Evolutionary conservation across 2,329 filamentous ascomycete genomes (phyloP), one percentile per base, ranked within the genome.

Genomic region (Sarocladium oryzae): DNA sequence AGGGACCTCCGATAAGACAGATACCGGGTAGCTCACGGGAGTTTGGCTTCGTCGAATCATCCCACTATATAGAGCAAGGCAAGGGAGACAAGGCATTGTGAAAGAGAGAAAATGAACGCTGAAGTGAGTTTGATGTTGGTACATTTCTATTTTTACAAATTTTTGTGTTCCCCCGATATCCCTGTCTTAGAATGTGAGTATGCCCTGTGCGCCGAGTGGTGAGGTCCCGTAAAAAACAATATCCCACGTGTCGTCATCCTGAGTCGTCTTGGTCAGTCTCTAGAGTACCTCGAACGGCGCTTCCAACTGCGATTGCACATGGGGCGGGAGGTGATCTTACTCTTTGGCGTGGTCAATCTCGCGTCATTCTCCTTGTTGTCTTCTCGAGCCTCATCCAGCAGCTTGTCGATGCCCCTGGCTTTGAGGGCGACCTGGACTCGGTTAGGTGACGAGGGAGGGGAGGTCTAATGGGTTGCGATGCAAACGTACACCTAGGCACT

Each of bases 381-480:
- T 58, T 93, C 89, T 54, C 91, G 79, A 16, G 92, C 92, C 61
- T 97, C 93, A 7, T 91, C 88, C 10, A 99, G 74, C 76, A 97
- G 88, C 61, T 86, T 88, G 68, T 97, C 90, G 64, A 99, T 95
- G 52, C 93, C 93, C 61, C 87, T 82, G 52, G 89, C 84, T 69
- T 93, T 95, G 48, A 99, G 75, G 2, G 86, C 90, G 71, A 82
- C 85, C 91, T 96, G 46, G 4, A 30, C 26, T n/a, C n/a, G n/a
- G n/a, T n/a, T n/a, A n/a, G n/a, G n/a, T n/a, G n/a, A n/a, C n/a
- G n/a, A n/a, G n/a, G n/a, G n/a, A n/a, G n/a, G n/a, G n/a, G n/a
- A n/a, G n/a, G n/a, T n/a, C n/a, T n/a, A n/a, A n/a, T n/a, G n/a
- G n/a, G n/a, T n/a, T n/a, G n/a, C n/a, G n/a, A n/a, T n/a, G 54